Conservation (phyloP, 1,284 basidiomycete genomes). For the Boletus sp. region DNA sequence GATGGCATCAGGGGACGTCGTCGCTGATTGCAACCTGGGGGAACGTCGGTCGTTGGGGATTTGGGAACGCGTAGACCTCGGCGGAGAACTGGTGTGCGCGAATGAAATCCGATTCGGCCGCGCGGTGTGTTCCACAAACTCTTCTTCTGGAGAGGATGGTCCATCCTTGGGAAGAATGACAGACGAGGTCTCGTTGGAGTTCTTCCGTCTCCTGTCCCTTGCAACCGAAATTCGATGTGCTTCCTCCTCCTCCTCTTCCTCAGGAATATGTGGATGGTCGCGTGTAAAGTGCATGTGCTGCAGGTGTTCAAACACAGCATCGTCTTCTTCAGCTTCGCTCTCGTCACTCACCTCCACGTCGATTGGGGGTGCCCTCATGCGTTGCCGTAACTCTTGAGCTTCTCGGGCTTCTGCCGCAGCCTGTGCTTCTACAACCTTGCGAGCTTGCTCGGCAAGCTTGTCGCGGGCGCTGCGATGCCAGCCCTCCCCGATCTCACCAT, state of each 20-base stretch:
- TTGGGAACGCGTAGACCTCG: conserved; percentile 27
- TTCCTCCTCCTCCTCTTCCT: conserved; percentile 58
- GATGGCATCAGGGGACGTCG: conserved; percentile 19
- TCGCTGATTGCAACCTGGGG: conserved; percentile 16
- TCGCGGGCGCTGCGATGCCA: conserved; percentile 66
- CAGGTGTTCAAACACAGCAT: conserved; percentile 41
- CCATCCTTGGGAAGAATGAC: conserved; percentile 19
- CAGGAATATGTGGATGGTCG: conserved; percentile 55
- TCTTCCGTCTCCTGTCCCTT: conserved; percentile 10
- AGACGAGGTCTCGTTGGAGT: conserved; percentile 20
- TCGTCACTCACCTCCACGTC: conserved; percentile 77
- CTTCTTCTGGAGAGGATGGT: conserved; percentile 36
- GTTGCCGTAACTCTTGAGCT: conserved; percentile 35
- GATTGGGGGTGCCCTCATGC: conserved; percentile 58
- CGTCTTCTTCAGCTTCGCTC: conserved; percentile 63
- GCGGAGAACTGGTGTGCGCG: conserved; percentile 25
- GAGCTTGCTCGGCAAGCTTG: conserved; percentile 73
- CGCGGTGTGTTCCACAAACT: conserved; percentile 40
- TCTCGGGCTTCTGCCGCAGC: conserved; percentile 40
- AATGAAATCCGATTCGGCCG: conserved; percentile 42
- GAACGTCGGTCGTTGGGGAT: conserved; percentile 16
- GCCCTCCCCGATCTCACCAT: conserved; percentile 43
- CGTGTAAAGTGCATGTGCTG: conserved; percentile 38
- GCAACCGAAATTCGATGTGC: conserved; percentile 25
- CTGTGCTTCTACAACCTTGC: conserved; percentile 56